phyloP scores from a whole-genome alignment of 2,329 filamentous ascomycete genomes.

The Penicillium olsonii region DNA sequence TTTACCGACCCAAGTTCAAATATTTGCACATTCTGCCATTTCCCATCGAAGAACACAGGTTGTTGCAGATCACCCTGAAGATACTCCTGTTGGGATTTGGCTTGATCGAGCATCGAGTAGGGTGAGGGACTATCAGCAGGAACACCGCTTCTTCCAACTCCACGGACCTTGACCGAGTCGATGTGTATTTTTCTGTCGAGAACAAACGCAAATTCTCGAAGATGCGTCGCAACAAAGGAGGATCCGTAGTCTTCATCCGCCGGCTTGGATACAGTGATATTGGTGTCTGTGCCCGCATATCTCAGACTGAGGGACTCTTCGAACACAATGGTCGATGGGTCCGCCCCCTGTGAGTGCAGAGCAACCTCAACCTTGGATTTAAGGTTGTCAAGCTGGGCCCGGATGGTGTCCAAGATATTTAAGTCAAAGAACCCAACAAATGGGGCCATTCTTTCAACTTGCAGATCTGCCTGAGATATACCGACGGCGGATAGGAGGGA shows the following conservation, averaged over 20 bases:
- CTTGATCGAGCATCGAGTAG: neutral
- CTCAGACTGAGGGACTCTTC: constrained; percentile 9
- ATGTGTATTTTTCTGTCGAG: constrained; percentile 5
- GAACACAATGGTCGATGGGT: neutral
- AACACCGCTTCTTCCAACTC: constrained; percentile 4
- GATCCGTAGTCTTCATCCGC: constrained; percentile 45
- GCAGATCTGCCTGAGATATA: neutral
- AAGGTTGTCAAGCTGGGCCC: neutral
- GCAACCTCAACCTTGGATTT: neutral
- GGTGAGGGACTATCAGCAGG: neutral
- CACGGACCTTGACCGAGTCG: constrained; percentile 1
- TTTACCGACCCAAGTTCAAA: constrained; percentile 29
- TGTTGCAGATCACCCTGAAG: neutral
- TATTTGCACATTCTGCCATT: constrained; percentile 18
- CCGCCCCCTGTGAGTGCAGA: neutral
- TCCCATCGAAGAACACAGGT: neutral
- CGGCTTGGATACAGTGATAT: constrained; percentile 25
- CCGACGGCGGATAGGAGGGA: neutral
- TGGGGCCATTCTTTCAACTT: neutral
- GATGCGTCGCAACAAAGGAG: constrained; percentile 1
- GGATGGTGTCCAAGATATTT: neutral
- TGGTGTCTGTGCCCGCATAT: constrained; percentile 10
- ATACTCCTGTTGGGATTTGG: neutral
- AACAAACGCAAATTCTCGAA: constrained; percentile 6
- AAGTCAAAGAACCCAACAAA: neutral